Percentiles rank a stretch among this genome's conserved stretches.
These are phyloP conservation scores for Boletellus sp. DNA, from an alignment of 768 basidiomycete species.

Conservation along the genomic window DNA sequence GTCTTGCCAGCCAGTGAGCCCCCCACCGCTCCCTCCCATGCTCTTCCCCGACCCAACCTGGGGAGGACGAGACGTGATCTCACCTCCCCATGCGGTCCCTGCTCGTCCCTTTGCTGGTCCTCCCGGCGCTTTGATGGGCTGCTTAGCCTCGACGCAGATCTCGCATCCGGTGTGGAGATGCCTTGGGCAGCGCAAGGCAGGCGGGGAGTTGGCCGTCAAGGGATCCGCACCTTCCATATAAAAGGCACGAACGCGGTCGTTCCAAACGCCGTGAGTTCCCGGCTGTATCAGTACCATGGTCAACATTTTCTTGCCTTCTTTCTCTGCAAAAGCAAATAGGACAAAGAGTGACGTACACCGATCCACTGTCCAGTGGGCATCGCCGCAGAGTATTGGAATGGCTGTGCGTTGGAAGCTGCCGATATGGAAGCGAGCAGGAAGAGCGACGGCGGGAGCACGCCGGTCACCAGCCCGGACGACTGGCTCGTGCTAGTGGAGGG, in stretches of 20 bases:
- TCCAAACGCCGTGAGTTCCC: constrained; percentile 26
- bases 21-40: constrained; percentile 37
- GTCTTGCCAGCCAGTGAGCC: constrained; percentile 72
- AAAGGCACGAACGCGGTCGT: constrained; percentile 43
- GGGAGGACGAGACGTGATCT: constrained; percentile 19
- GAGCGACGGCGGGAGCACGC: constrained; percentile 30
- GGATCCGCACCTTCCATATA: constrained; percentile 64
- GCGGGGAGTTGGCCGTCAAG: constrained; percentile 57
- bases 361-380: constrained; percentile 6
- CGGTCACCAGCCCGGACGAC: constrained; percentile 14
- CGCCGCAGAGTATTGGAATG: constrained; percentile 3
- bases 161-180: constrained; percentile 72
- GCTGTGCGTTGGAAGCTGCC: constrained; percentile 10
- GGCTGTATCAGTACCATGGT: constrained; percentile 4
- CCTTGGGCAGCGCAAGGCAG: constrained; percentile 63
- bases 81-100: constrained; percentile 25
- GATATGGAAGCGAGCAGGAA: constrained; percentile 29
- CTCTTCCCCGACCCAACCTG: constrained; percentile 19
- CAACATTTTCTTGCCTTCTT: background rate
- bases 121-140: constrained; percentile 23
- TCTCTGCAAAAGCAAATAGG: background rate
- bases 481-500: constrained; percentile 20
- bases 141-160: constrained; percentile 69
- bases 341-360: constrained; percentile 8
- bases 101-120: constrained; percentile 22